These are phyloP conservation scores for Ceratobasidium sp. DNA, from an alignment of 1,284 basidiomycete genomes.

Conservation along the genomic window DNA sequence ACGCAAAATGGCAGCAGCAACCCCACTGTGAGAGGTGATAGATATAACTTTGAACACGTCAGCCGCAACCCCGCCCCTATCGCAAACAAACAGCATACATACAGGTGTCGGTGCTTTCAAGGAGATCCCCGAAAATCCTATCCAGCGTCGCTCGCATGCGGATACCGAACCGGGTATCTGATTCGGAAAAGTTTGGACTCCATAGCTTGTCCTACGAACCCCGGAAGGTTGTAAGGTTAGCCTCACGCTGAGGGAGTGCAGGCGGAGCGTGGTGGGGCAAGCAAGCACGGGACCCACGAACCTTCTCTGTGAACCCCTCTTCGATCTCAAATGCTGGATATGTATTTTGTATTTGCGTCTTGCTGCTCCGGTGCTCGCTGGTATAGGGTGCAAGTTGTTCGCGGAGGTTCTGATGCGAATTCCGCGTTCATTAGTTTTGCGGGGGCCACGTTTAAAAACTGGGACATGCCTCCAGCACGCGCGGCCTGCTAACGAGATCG, in stretches of 20 bases:
- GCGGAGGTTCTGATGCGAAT: conserved; percentile 65
- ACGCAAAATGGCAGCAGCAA: conserved; percentile 27
- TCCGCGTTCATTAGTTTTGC: conserved; percentile 8
- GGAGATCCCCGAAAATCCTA: conserved; percentile 62
- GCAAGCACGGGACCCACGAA: conserved; percentile 4
- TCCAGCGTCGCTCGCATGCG: conserved; percentile 69
- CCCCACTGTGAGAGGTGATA: conserved; percentile 31
- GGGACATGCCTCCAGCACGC: conserved; percentile 64
- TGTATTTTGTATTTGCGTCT: conserved; percentile 63
- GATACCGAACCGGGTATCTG: conserved; percentile 63
- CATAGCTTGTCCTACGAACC: conserved; percentile 65
- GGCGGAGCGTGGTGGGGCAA: background rate
- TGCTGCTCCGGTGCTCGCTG: conserved; percentile 73
- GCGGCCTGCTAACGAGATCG: conserved; percentile 53
- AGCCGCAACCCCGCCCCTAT: background rate
- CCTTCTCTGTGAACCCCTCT: conserved; percentile 74
- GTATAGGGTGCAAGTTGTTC: conserved; percentile 78
- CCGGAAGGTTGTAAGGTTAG: conserved; percentile 15
- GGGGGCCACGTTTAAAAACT: background rate
- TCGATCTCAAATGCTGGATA: conserved; percentile 77
- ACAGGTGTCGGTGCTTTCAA: conserved; percentile 62
- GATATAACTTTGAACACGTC: conserved; percentile 11
- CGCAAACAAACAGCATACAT: conserved; percentile 51
- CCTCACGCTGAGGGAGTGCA: conserved; percentile 4
- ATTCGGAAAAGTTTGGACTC: conserved; percentile 72